Evolutionary conservation across 2,329 filamentous ascomycete species (phyloP), one percentile per base, ranked within the genome.

Genomic region (Pestalotiopsis sp.): DNA sequence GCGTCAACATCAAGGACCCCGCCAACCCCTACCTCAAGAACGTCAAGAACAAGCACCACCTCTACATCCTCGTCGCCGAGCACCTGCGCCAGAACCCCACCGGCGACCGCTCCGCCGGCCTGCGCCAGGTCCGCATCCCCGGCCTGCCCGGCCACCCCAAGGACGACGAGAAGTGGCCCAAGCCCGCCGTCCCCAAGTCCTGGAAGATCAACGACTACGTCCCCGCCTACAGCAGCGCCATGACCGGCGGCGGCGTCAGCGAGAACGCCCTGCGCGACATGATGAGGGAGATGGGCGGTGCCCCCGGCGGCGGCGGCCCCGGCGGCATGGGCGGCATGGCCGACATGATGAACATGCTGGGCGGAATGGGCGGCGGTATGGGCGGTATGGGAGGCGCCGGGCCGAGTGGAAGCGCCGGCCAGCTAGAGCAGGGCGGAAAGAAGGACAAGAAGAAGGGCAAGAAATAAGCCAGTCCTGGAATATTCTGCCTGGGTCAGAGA

Each of bases 261-360:
- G 96, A 99, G 80, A 97, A 98, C 77, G 89, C 98, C 70, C 90
- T 98, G 77, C 94, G 96, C 84, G 95, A 98, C 74, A 97, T 98
- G 86, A 97, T 98, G 95, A 91, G 90, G 76, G 94, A 97, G 83
- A 97, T 98, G 93, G 85, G 82, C 0, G 84, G 85, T 56, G 81
- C 80, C 7, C 78, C 69, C 1, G 80, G 76, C 2, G 77, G 75
- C 1, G 76, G 72, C 4, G 75, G 73, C 2, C 76, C 74, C 23
- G 74, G 72, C 3, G 71, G 71, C 14, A 69, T 73, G 73, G 45
- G 69, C 56, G 36, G 60, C 65, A 56, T 67, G 72, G 66, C 58
- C 64, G 58, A 69, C 62, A 70, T 73, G 69, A 57, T 70, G 61
- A 68, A 72, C 3, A 74, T 76, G 73, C n/a, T 59, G 4, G 71